These are phyloP conservation scores for Hibiscus syriacus DNA, from an alignment of 345 rosid species.

Conservation along the genomic window DNA sequence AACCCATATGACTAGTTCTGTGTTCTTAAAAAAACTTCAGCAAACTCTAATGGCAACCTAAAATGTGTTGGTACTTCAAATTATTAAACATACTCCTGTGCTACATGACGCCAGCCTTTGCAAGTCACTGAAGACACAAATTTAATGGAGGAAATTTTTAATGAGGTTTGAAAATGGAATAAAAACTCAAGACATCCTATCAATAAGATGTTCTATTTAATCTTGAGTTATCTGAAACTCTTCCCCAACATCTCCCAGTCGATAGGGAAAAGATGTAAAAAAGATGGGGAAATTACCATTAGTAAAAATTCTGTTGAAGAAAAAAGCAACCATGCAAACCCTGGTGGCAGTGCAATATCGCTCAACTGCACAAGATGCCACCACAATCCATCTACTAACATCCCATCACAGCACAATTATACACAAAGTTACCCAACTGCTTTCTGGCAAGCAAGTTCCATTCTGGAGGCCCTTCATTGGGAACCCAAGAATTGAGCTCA, in stretches of 20 bases:
- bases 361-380: conserved; percentile 20
- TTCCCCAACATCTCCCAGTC: conserved; percentile 33
- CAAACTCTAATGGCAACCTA: conserved; percentile 36
- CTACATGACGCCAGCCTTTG: conserved; percentile 34
- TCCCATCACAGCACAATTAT: conserved; percentile 97
- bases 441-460: conserved; percentile 77
- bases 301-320: conserved; percentile 35
- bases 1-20: conserved; percentile 33
- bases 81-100: conserved; percentile 50
- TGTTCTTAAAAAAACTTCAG: conserved; percentile 28
- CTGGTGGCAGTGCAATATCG: conserved; percentile 24
- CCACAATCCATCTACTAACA: conserved; percentile 40
- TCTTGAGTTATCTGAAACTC: conserved; percentile 48
- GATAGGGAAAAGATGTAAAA: conserved; percentile 30
- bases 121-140: conserved; percentile 34
- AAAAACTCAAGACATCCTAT: conserved; percentile 32
- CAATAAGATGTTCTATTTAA: conserved; percentile 39
- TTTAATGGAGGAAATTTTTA: conserved; percentile 31
- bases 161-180: conserved; percentile 17
- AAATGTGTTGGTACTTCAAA: conserved; percentile 36
- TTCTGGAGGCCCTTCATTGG: conserved; percentile 59
- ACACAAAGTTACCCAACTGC: conserved; percentile 76
- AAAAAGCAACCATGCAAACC: conserved; percentile 36
- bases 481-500: conserved; percentile 84
- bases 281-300: conserved; percentile 44